Percentiles rank a stretch among this genome's conserved stretches.
Evolutionary conservation across 176 grass and related monocot genomes (phyloP).

Genomic region (Leersia perrieri): DNA sequence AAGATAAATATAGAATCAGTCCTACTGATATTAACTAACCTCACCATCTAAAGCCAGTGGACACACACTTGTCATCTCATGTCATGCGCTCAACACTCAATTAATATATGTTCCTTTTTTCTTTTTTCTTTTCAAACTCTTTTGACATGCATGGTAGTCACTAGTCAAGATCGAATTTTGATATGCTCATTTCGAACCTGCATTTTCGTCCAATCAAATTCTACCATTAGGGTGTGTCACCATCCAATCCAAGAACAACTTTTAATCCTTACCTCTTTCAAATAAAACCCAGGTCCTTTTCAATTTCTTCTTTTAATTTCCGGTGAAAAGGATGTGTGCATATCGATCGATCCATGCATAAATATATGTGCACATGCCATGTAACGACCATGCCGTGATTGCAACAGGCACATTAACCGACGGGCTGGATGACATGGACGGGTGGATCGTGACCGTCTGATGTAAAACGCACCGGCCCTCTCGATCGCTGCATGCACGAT

Average conservation of each 20-base stretch:
- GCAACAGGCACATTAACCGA: background rate
- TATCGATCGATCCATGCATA: background rate
- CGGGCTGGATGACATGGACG: background rate
- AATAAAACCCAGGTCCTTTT: background rate
- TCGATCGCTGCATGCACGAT: background rate
- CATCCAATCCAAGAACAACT: background rate
- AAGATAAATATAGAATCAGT: background rate
- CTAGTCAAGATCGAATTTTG: background rate
- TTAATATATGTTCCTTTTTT: background rate
- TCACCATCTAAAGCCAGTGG: background rate
- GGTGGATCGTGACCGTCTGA: background rate
- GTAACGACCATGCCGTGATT: background rate
- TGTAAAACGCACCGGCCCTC: background rate
- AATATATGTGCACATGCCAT: background rate
- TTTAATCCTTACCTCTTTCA: background rate
- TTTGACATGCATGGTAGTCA: background rate
- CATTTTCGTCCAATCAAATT: background rate
- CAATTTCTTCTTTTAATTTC: background rate
- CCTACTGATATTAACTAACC: background rate
- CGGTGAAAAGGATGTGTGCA: background rate
- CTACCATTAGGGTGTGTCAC: background rate
- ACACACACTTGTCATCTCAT: background rate
- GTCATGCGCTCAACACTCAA: background rate
- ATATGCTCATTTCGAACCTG: background rate
- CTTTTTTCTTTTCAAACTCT: background rate